A percentile compares a stretch with the other conserved stretches of the same genome.
phyloP scores from a whole-genome alignment of 768 basidiomycete species.

The Boletus sp. region DNA sequence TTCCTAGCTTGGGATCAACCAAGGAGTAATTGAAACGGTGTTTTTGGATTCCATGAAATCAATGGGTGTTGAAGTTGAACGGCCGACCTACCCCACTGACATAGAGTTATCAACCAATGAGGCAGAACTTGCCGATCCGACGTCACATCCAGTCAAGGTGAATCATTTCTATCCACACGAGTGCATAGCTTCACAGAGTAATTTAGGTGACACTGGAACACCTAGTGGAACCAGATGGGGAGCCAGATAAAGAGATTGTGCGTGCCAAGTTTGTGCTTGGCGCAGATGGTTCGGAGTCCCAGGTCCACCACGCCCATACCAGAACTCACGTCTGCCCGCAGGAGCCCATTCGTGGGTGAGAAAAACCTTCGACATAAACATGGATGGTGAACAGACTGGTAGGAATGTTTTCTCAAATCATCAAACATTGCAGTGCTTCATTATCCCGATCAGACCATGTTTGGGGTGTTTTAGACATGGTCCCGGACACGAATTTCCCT shows the following conservation, averaged over 20 bases:
- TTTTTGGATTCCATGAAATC: constrained; percentile 34
- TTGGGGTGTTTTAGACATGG: constrained; percentile 46
- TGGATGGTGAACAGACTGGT: constrained; percentile 74
- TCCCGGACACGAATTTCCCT: constrained; percentile 51
- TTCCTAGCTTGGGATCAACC: constrained; percentile 30
- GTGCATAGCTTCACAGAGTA: not conserved
- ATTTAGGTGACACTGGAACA: constrained; percentile 21
- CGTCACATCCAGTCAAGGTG: constrained; percentile 23
- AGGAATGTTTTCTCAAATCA: not conserved
- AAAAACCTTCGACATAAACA: constrained; percentile 56
- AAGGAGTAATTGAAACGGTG: constrained; percentile 33
- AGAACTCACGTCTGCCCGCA: constrained; percentile 25
- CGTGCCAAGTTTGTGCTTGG: constrained; percentile 75
- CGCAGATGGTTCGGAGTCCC: constrained; percentile 52
- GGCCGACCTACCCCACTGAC: constrained; percentile 28
- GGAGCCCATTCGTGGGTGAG: constrained; percentile 85
- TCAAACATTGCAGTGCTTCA: not conserved
- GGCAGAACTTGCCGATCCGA: constrained; percentile 19
- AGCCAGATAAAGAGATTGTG: constrained; percentile 50
- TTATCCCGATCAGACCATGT: constrained; percentile 30
- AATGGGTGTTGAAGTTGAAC: constrained; percentile 30
- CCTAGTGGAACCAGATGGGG: constrained; percentile 28
- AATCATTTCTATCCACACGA: not conserved
- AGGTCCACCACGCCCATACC: not conserved
- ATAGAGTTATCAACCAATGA: constrained; percentile 29